phyloP scores from a whole-genome alignment of 306 rosid species.

The Acacia acuminata region DNA sequence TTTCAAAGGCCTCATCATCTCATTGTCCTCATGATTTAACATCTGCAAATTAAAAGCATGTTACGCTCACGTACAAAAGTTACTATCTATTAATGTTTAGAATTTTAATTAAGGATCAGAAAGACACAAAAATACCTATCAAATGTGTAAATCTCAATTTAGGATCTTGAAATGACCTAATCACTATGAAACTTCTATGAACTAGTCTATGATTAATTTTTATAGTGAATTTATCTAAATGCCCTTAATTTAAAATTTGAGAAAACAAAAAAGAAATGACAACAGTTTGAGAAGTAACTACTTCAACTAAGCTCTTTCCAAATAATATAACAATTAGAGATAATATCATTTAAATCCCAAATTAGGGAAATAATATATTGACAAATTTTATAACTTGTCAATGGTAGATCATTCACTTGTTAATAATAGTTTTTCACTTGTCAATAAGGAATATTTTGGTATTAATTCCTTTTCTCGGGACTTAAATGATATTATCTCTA shows the following conservation, averaged over 20 bases:
- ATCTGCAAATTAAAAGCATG: slow-evolving; percentile 46
- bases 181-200: background rate
- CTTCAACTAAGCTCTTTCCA: background rate
- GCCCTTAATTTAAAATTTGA: background rate
- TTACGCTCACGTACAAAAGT: background rate
- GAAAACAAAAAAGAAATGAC: background rate
- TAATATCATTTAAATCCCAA: too few relatives aligned
- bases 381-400: too few relatives aligned
- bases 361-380: too few relatives aligned
- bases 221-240: background rate
- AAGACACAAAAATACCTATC: background rate
- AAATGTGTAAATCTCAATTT: background rate
- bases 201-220: background rate
- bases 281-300: background rate
- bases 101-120: background rate
- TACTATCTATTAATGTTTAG: background rate
- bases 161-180: background rate
- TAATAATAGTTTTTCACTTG: too few relatives aligned
- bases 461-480: too few relatives aligned
- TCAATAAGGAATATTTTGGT: too few relatives aligned
- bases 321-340: too few relatives aligned
- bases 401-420: too few relatives aligned
- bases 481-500: too few relatives aligned
- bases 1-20: slow-evolving; percentile 85
- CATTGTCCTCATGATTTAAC: slow-evolving; percentile 92